A percentile compares a stretch with the other conserved stretches of the same genome.
Evolutionary conservation across 768 basidiomycete species (phyloP).

Genomic region (Pleurotus sapidus): DNA sequence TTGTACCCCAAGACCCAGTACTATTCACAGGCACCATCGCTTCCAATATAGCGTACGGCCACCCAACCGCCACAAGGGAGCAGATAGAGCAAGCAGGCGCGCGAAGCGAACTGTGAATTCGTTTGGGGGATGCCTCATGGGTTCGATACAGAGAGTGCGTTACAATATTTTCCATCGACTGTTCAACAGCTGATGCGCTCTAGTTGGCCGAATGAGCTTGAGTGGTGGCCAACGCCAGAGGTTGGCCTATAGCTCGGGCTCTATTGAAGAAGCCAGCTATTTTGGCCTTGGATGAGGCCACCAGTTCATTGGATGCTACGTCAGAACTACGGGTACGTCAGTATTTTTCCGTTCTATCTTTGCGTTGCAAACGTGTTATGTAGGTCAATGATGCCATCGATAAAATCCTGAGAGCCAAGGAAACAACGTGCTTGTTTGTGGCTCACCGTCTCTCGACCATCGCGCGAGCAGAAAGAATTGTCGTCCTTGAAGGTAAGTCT

Average conservation of each 20-base stretch:
- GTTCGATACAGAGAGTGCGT: conserved; percentile 88
- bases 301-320: conserved; percentile 84
- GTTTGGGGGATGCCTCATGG: conserved; percentile 93
- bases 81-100: conserved; percentile 88
- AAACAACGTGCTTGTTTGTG: conserved; percentile 87
- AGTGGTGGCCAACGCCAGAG: conserved; percentile 83
- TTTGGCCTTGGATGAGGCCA: conserved; percentile 87
- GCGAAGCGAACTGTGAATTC: conserved; percentile 94
- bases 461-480: conserved; percentile 84
- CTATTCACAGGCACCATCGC: conserved; percentile 93
- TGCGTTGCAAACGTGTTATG: neutral
- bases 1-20: conserved; percentile 94
- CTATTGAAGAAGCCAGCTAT: conserved; percentile 87
- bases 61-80: conserved; percentile 67
- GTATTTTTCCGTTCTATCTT: neutral
- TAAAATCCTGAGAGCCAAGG: conserved; percentile 72
- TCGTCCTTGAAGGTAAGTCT: conserved; percentile 77
- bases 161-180: neutral
- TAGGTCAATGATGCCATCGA: conserved; percentile 90
- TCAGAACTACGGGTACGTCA: conserved; percentile 73
- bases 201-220: conserved; percentile 67
- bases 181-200: conserved; percentile 4
- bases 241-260: conserved; percentile 82
- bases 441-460: conserved; percentile 91
- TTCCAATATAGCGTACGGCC: conserved; percentile 91